phyloP scores from a whole-genome alignment of 1,284 basidiomycete species.

The Tremellales sp. region DNA sequence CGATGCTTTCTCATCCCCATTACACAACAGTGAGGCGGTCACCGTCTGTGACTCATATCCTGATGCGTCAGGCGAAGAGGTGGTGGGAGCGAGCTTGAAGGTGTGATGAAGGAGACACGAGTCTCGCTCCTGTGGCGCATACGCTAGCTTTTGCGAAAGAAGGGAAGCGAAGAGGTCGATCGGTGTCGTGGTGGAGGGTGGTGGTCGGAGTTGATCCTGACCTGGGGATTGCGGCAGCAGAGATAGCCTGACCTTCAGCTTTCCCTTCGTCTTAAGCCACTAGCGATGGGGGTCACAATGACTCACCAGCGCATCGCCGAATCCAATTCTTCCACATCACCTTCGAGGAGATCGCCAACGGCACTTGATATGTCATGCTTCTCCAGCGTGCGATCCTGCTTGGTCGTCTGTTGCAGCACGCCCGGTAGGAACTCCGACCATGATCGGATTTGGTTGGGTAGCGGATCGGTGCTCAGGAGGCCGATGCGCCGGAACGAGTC shows the following conservation, averaged over 20 bases:
- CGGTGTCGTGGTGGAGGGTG: constrained; percentile 55
- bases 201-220: constrained; percentile 7
- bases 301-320: constrained; percentile 50
- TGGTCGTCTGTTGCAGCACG: not conserved
- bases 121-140: constrained; percentile 70
- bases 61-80: not conserved
- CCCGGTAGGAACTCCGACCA: constrained; percentile 23
- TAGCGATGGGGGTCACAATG: not conserved
- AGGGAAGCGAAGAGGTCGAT: constrained; percentile 75
- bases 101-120: constrained; percentile 85
- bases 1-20: constrained; percentile 62
- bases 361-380: too few relatives aligned
- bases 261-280: too few relatives aligned
- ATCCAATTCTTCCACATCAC: too few relatives aligned
- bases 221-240: constrained; percentile 47
- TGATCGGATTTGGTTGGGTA: constrained; percentile 27
- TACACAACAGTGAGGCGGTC: constrained; percentile 68
- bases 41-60: constrained; percentile 56
- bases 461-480: constrained; percentile 56
- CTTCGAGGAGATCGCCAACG: too few relatives aligned
- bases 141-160: constrained; percentile 70
- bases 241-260: constrained; percentile 25
- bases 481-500: constrained; percentile 70
- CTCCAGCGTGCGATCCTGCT: too few relatives aligned
- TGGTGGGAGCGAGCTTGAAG: constrained; percentile 49